Conservation (phyloP, 164 flowering plant genomes). For the Paratinospora sagittata region DNA sequence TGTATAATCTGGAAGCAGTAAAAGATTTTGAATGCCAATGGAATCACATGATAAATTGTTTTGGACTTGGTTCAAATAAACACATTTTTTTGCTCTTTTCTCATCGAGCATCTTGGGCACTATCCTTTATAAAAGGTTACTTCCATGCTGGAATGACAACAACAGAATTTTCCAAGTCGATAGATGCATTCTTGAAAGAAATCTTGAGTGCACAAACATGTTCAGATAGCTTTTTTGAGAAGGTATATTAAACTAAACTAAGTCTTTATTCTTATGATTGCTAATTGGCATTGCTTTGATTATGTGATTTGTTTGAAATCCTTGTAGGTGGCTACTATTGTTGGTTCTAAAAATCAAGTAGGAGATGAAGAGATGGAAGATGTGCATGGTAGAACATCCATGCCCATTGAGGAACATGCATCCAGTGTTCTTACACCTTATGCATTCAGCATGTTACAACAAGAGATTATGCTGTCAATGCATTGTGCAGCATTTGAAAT, state of each 20-base stretch:
- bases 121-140: constrained; percentile 35
- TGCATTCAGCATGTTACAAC: constrained; percentile 52
- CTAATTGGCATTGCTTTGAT: constrained; percentile 1
- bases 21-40: constrained; percentile 63
- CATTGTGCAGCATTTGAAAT: constrained; percentile 55
- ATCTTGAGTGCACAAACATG: constrained; percentile 38
- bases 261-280: background rate
- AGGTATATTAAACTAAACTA: constrained; percentile 27
- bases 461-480: constrained; percentile 48
- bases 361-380: constrained; percentile 30
- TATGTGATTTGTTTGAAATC: constrained; percentile 8
- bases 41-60: constrained; percentile 47
- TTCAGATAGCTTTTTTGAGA: constrained; percentile 52
- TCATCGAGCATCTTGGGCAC: constrained; percentile 46
- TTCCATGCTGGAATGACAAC: constrained; percentile 46
- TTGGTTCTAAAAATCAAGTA: constrained; percentile 23
- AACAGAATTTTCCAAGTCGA: constrained; percentile 28
- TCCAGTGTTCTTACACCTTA: constrained; percentile 50
- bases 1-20: constrained; percentile 34
- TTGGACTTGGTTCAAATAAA: constrained; percentile 54
- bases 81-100: constrained; percentile 48
- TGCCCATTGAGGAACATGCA: constrained; percentile 66
- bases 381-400: constrained; percentile 37
- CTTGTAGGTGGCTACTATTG: constrained; percentile 36
- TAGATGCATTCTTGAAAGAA: constrained; percentile 44